Evolutionary conservation across 163 green algal genomes (phyloP), one percentile per base, ranked within the genome.

Genomic region (Chlamydomonas reinhardtii): DNA sequence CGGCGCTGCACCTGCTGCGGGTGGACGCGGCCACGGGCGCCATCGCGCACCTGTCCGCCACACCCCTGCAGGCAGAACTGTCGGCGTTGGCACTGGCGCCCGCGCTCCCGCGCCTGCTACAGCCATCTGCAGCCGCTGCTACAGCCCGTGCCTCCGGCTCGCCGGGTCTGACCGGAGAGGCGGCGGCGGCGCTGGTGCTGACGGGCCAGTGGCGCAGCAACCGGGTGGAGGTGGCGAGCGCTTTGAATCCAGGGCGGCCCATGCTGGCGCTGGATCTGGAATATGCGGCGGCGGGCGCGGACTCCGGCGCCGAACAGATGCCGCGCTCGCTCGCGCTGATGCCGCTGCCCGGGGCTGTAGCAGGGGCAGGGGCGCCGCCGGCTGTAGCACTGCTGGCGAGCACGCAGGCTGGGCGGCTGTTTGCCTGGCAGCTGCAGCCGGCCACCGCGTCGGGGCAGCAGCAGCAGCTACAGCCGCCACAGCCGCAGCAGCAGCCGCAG

Each of bases 201-300:
- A 76, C 74, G 48, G 85, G 85, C 0, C 54, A 83, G 27, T 86
- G 77, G 85, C 34, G 84, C 20, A 76, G 3, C 62, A 90, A 86
- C 29, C 29, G 34, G 9, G 65, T 90, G 32, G 43, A 78, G 64
- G 72, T 82, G 5, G 39, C 62, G 52, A 22, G 48, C 48, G 19
- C 11, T 56, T 17, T 56, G 48, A 14, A 56, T 56, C 48, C 48
- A 56, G 48, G 48, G 11, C 64, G n/a, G 48, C 37, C 66, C 17
- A 27, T 80, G 81, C 77, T 90, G 48, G 29, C 73, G 56, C 37
- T 88, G 15, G 17, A 74, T 22, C 81, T 87, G 25, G 35, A 12
- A 19, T 56, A 9, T 17, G 48, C 48, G 48, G 48, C 48, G 48
- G 48, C 48, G 48, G 48, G 48, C 48, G 5, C 48, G 48, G 48